Evolutionary conservation across 2,329 filamentous ascomycete species (phyloP).

Genomic region (Trichoderma sp.): DNA sequence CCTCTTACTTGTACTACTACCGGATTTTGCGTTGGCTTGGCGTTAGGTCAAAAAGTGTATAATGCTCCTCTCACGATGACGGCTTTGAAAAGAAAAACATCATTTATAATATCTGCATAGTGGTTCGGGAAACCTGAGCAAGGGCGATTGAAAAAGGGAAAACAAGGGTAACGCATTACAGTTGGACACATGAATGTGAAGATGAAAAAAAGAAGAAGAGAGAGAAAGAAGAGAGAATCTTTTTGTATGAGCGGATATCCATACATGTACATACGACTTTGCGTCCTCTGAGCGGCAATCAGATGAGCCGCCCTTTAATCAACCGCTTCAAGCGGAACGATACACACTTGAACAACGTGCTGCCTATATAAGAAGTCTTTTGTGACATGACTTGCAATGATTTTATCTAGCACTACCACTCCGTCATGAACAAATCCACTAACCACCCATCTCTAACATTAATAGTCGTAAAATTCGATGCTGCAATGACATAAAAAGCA

Average conservation of each 20-base stretch:
- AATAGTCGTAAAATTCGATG: neutral
- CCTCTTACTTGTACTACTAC: slow-evolving; percentile 40
- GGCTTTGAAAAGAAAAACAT: slow-evolving; percentile 23
- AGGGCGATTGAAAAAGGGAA: neutral
- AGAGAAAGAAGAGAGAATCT: neutral
- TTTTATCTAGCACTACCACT: neutral
- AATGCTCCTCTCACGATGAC: slow-evolving; percentile 50
- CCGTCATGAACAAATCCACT: neutral
- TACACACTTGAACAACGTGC: neutral
- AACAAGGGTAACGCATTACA: slow-evolving; percentile 5
- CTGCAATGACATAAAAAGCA: neutral
- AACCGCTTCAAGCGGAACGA: slow-evolving; percentile 18
- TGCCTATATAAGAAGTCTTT: neutral
- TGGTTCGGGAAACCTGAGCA: slow-evolving; percentile 19
- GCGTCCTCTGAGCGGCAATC: slow-evolving; percentile 10
- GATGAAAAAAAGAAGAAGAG: neutral
- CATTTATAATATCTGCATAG: slow-evolving; percentile 29
- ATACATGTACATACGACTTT: slow-evolving; percentile 24
- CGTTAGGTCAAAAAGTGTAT: slow-evolving; percentile 42
- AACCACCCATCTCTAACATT: neutral
- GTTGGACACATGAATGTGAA: slow-evolving; percentile 23
- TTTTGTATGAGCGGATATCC: slow-evolving; percentile 22
- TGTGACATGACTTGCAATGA: neutral
- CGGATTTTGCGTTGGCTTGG: slow-evolving; percentile 32
- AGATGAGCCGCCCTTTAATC: slow-evolving; percentile 19